Evolutionary conservation across 2,329 filamentous ascomycete species (phyloP), one percentile per base, ranked within the genome.

Genomic region (Claviceps sp.): DNA sequence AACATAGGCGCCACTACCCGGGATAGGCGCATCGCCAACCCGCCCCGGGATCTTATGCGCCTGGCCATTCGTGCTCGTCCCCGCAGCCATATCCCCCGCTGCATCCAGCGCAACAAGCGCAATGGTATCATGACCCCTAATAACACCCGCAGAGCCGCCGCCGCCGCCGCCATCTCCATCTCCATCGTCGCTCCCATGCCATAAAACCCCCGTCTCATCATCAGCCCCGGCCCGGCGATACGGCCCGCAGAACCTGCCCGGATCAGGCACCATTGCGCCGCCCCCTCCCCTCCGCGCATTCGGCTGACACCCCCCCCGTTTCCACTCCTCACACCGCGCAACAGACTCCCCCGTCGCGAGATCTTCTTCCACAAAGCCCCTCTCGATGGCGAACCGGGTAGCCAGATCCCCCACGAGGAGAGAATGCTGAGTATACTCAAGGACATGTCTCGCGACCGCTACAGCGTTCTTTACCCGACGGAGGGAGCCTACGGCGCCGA

Each of bases 31-130:
- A 50, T 79, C 76, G 16, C 76, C 76, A 0, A 78, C 76, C 18
- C 76, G 70, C 0, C 76, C 76, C 1, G 76, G 76, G 0, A 79
- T 63, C 59, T 78, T 79, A 65, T 74, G 72, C 1, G 69, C 63
- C 7, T 74, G 74, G 48, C 76, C 76, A 55, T 79, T 79, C 2
- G 76, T 79, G 13, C 74, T 77, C 0, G 76, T 79, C 1, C 73
- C 76, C 1, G 76, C 72, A 0, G 76, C 76, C 70, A 78, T 77
- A 41, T 59, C 55, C 11, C 75, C 74, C 1, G 62, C 56, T 3
- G 60, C 48, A 48, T 72, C 63, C 37, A 79, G 65, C 1, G 69
- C 69, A 40, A 78, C 70, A 60, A 78, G 68, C 1, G 76, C 77
- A 26, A 79, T 74, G 2, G 76, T 79, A 55, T 79, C 76, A 55